Conservation (phyloP, 1,284 basidiomycete species). For the Austroboletus novae-zelandiae region DNA sequence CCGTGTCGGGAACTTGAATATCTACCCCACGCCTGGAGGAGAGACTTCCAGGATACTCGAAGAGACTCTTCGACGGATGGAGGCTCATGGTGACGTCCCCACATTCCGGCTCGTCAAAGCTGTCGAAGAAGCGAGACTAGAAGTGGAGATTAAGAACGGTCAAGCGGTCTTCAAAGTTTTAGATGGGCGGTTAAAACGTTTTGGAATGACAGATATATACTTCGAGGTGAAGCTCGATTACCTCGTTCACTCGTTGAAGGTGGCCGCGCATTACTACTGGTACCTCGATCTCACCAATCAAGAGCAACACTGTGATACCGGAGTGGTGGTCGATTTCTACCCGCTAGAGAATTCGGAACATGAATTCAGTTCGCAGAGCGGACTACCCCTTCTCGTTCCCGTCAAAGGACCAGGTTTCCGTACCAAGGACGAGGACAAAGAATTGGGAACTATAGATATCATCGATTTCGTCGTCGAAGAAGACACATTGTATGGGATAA, state of each 20-base stretch:
- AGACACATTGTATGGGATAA: conserved; percentile 10
- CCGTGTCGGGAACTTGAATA: conserved; percentile 9
- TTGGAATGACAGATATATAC: conserved; percentile 9
- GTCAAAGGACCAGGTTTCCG: conserved; percentile 5
- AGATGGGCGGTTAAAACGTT: conserved; percentile 7
- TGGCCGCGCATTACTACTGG: conserved; percentile 23
- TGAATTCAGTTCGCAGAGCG: conserved; percentile 7
- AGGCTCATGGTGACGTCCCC: neutral
- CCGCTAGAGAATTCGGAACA: conserved; percentile 1
- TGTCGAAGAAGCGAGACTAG: conserved; percentile 9
- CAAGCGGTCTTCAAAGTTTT: conserved; percentile 9
- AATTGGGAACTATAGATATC: neutral
- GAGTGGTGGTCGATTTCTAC: conserved; percentile 16
- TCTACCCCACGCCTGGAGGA: conserved; percentile 2
- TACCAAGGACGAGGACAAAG: neutral
- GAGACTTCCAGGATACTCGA: neutral
- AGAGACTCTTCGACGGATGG: neutral
- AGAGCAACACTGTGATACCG: neutral
- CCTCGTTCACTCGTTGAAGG: conserved; percentile 2
- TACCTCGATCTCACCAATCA: conserved; percentile 17
- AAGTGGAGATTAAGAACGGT: conserved; percentile 1
- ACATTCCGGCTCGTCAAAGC: conserved; percentile 2
- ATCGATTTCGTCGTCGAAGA: conserved; percentile 21
- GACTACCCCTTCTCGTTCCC: conserved; percentile 1
- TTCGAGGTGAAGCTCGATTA: neutral